A percentile compares a stretch with the other conserved stretches of the same genome.
phyloP scores from a whole-genome alignment of 345 rosid genomes.

The Eucalyptus pauciflora region DNA sequence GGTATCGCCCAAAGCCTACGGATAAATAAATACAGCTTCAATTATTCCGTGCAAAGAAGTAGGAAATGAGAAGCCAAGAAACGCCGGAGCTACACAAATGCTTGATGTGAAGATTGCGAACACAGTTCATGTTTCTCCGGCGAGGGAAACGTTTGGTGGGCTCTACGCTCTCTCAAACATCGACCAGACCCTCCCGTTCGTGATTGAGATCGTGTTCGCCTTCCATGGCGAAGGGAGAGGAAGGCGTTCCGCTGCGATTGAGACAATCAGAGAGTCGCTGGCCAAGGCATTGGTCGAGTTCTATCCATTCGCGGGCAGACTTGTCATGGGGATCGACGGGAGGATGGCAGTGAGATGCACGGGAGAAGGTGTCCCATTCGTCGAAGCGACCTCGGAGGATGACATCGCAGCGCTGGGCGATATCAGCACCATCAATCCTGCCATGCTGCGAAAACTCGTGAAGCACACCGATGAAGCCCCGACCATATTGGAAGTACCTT shows the following conservation, averaged over 20 bases:
- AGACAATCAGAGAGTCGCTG: background rate
- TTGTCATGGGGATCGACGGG: background rate
- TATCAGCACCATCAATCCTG: background rate
- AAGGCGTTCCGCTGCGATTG: background rate
- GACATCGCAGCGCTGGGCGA: background rate
- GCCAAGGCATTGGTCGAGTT: background rate
- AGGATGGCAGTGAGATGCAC: background rate
- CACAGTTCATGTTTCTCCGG: background rate
- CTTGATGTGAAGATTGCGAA: background rate
- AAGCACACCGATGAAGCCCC: background rate
- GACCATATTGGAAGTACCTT: background rate
- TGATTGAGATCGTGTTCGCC: background rate
- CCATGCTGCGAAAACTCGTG: background rate
- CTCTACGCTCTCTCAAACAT: background rate
- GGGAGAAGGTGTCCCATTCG: background rate
- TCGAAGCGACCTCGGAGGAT: background rate
- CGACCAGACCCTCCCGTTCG: background rate
- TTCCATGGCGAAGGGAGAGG: background rate
- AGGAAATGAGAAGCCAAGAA: background rate
- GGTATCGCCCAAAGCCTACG: background rate
- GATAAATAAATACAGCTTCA: background rate
- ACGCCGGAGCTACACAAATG: background rate
- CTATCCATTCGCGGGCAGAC: background rate
- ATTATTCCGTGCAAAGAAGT: background rate
- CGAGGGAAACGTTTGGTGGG: background rate